Base-by-base conservation (phyloP, 306 rosid genomes). In the Casuarina equisetifolia region DNA sequence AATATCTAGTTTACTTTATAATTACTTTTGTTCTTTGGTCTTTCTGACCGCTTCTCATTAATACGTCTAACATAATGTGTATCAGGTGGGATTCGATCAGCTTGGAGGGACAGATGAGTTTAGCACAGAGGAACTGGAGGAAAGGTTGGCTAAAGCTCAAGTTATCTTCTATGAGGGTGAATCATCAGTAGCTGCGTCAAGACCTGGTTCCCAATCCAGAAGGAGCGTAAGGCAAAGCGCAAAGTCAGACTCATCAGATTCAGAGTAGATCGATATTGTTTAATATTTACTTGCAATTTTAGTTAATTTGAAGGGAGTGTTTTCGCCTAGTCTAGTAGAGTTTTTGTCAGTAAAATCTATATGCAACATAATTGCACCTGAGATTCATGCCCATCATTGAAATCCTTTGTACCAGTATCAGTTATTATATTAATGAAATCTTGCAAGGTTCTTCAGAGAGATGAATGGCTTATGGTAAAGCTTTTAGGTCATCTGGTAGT, bases 21-120 rank as follows among this genome's bases (percentile, higher is more conserved):
- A 19, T 9, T 72, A 63, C 39, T 59, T 9, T 53, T 11, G 17
- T 63, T 58, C 38, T 80, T 12, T 62, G n/a, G 1, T 3, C 46
- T 11, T 39, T 58, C 20, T 17, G 0, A 42, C 20, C 59, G 19
- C 62, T 71, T 17, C 17, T 12, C 61, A 64, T 79, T 52, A 59
- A 16, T 45, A 53, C n/a, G 82, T 67, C 73, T 32, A 59, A 69
- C 74, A 20, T 54, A 42, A 48, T 74, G 59, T 78, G 80, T 76
- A 25, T 81, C 67, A 95, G 99, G 99, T 95, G 59, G 99, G 99
- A 54, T 95, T 95, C 78, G 97, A 95, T 85, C 85, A 95, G 85
- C 97, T 95, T 78, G 99, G 99, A 20, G 97, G 97, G 73, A 91
- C 92, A 35, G 99, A 95, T 68, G 97, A 87, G 35, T 93, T 91